Percentiles rank a stretch among this genome's conserved stretches.
Evolutionary conservation across 345 rosid species (phyloP).

Genomic region (Salix viminalis): DNA sequence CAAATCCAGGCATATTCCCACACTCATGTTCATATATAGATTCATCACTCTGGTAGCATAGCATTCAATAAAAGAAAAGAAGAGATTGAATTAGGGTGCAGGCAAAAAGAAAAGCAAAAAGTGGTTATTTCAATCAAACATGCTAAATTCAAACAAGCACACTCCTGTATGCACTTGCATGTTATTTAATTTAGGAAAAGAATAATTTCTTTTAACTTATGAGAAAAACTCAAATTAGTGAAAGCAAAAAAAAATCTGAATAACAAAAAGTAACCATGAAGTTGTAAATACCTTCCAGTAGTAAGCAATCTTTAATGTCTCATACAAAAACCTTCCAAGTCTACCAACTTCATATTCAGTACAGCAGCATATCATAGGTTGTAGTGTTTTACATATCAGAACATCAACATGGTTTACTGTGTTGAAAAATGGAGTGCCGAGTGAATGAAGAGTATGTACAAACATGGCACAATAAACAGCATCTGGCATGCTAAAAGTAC

Average conservation of each 20-base stretch:
- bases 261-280: background rate
- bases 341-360: conserved; percentile 98
- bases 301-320: conserved; percentile 93
- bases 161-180: background rate
- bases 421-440: conserved; percentile 97
- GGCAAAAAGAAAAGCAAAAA: background rate
- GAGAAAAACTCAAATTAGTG: background rate
- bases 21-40: conserved; percentile 92
- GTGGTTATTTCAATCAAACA: background rate
- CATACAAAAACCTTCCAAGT: conserved; percentile 87
- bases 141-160: background rate
- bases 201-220: background rate
- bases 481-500: conserved; percentile 99
- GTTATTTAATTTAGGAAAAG: background rate
- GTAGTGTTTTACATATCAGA: conserved; percentile 89
- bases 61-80: background rate
- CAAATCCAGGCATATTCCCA: conserved; percentile 99
- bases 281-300: conserved; percentile 73
- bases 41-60: conserved; percentile 73
- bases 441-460: conserved; percentile 93
- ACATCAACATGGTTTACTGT: conserved; percentile 99
- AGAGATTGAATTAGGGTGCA: background rate
- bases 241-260: background rate
- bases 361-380: conserved; percentile 99
- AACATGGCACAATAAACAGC: conserved; percentile 98